Percentiles rank a stretch among this genome's conserved stretches.
These are phyloP conservation scores for Mycena citricolor DNA, from an alignment of 1,284 basidiomycete species.

Conservation along the genomic window DNA sequence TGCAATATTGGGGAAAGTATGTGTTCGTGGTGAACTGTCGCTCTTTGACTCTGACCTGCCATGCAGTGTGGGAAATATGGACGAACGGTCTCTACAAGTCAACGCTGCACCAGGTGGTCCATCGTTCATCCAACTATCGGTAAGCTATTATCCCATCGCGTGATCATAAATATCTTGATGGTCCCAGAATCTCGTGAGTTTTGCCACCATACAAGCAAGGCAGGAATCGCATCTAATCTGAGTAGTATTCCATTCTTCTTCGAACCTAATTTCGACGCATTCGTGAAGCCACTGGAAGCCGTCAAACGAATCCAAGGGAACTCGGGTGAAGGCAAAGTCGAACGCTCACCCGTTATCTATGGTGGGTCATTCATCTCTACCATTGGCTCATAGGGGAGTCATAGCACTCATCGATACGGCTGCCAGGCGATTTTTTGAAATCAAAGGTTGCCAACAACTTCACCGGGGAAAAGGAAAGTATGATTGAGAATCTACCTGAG, in stretches of 20 bases:
- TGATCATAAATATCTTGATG: constrained; percentile 5
- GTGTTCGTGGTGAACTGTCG: neutral
- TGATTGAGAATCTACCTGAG: too few relatives aligned
- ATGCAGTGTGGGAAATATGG: constrained; percentile 83
- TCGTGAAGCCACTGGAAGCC: constrained; percentile 58
- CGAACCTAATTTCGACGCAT: constrained; percentile 76
- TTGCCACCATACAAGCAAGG: neutral
- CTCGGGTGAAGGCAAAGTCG: constrained; percentile 20
- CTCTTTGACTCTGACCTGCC: too few relatives aligned
- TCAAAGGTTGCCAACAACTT: constrained; percentile 76
- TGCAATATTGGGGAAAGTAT: constrained; percentile 84
- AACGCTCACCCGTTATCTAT: constrained; percentile 58
- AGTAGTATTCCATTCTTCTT: constrained; percentile 81
- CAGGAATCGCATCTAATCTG: neutral
- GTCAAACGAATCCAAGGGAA: constrained; percentile 45
- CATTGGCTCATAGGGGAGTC: too few relatives aligned
- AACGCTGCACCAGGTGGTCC: constrained; percentile 79
- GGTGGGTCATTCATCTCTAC: too few relatives aligned
- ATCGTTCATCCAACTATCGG: constrained; percentile 72
- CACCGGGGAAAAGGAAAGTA: constrained; percentile 42
- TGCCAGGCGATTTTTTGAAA: constrained; percentile 54
- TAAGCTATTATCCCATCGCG: constrained; percentile 29
- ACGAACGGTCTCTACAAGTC: constrained; percentile 72
- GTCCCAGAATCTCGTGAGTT: constrained; percentile 65
- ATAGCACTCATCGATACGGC: too few relatives aligned